Conservation (phyloP, 2,329 filamentous ascomycete species). For the Sclerotinia glacialis region DNA sequence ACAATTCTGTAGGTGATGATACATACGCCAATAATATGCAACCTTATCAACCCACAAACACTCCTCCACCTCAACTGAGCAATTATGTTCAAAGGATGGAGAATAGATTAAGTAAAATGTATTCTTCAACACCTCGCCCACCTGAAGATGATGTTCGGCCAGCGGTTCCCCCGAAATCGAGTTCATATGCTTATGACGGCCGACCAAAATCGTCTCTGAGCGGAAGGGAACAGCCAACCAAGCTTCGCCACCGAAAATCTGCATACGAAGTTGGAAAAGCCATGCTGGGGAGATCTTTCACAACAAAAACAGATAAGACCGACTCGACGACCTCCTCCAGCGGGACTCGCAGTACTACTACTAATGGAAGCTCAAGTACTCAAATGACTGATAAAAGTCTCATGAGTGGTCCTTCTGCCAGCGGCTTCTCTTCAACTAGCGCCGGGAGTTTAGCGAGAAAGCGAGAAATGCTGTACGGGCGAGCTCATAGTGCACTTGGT, state of each 20-base stretch:
- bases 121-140: constrained; percentile 27
- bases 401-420: constrained; percentile 91
- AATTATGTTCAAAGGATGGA: constrained; percentile 95
- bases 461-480: constrained; percentile 48
- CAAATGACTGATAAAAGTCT: constrained; percentile 79
- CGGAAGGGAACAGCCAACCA: constrained; percentile 43
- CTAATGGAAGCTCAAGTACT: constrained; percentile 65
- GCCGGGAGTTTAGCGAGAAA: constrained; percentile 87
- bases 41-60: constrained; percentile 46
- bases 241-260: constrained; percentile 65
- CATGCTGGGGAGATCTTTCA: constrained; percentile 74
- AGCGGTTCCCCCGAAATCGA: constrained; percentile 48
- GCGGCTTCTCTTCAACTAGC: constrained; percentile 90
- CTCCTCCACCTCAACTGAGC: constrained; percentile 67
- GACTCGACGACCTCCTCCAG: constrained; percentile 76
- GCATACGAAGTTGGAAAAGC: constrained; percentile 73
- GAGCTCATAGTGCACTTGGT: constrained; percentile 65
- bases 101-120: constrained; percentile 55
- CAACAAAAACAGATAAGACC: constrained; percentile 74
- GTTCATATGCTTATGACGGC: constrained; percentile 41
- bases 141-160: constrained; percentile 31
- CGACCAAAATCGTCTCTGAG: constrained; percentile 60
- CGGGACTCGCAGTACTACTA: constrained; percentile 65
- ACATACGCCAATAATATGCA: constrained; percentile 28
- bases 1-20: constrained; percentile 55